phyloP scores from a whole-genome alignment of 2,329 filamentous ascomycete genomes.

The Colletotrichum sp. region DNA sequence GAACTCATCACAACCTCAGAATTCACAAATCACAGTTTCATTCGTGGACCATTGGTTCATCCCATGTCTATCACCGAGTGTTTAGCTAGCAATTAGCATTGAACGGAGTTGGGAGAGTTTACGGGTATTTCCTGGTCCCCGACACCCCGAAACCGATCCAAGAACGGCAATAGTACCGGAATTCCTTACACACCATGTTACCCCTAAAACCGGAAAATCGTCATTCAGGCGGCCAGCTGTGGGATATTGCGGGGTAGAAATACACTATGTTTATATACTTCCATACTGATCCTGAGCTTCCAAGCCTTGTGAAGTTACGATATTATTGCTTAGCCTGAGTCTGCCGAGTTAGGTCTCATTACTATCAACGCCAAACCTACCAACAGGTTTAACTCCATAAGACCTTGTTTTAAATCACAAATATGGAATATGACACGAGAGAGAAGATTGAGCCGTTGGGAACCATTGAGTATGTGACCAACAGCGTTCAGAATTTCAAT shows the following conservation, averaged over 20 bases:
- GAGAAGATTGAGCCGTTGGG: background rate
- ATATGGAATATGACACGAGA: background rate
- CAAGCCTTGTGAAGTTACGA: background rate
- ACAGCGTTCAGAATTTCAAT: rapidly evolving
- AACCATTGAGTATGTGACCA: background rate
- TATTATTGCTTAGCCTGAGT: background rate
- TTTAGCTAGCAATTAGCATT: background rate
- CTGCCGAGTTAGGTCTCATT: background rate
- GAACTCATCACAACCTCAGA: background rate
- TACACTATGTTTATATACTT: background rate
- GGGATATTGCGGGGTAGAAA: background rate
- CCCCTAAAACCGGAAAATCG: background rate
- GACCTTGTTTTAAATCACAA: background rate
- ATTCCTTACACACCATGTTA: background rate
- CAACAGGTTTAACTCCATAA: rapidly evolving
- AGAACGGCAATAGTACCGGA: background rate
- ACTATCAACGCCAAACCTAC: background rate
- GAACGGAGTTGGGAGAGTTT: background rate
- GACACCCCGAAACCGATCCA: background rate
- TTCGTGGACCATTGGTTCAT: background rate
- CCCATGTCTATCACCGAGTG: background rate
- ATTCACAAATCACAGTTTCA: background rate
- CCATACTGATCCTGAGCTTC: background rate
- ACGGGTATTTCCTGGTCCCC: background rate
- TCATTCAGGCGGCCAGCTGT: background rate